These are phyloP conservation scores for Alternaria infectoria DNA, from an alignment of 2,329 filamentous ascomycete genomes.

Conservation along the genomic window DNA sequence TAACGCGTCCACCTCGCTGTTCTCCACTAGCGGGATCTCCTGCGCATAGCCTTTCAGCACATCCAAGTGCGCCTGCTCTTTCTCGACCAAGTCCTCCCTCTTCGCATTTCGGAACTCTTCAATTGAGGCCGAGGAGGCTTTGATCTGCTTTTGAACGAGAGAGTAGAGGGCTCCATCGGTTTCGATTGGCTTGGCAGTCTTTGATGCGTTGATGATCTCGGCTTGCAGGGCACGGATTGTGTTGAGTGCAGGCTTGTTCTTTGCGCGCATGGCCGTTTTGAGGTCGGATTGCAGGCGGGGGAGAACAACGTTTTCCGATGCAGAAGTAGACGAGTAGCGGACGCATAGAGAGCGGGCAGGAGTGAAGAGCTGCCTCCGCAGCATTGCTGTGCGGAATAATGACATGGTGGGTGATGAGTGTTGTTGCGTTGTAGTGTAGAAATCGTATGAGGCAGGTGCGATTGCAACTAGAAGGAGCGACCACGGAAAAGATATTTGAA, in stretches of 20 bases:
- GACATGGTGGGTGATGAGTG: conserved; percentile 28
- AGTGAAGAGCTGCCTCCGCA: conserved; percentile 20
- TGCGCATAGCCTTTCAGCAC: conserved; percentile 71
- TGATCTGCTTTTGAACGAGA: conserved; percentile 69
- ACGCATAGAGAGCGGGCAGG: conserved; percentile 23
- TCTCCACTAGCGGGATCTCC: conserved; percentile 63
- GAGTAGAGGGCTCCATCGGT: conserved; percentile 73
- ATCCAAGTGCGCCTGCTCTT: conserved; percentile 70
- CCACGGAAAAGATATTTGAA: background rate
- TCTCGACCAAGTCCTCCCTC: conserved; percentile 71
- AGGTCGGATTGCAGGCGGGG: conserved; percentile 55
- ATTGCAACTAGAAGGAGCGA: conserved; percentile 1
- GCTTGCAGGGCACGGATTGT: conserved; percentile 73
- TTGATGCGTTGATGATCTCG: conserved; percentile 76
- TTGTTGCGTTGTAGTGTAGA: background rate
- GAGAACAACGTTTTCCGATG: conserved; percentile 41
- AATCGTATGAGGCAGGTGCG: background rate
- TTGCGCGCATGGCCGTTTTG: conserved; percentile 56
- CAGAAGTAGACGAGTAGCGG: conserved; percentile 27
- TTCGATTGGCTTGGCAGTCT: conserved; percentile 71
- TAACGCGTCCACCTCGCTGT: conserved; percentile 63
- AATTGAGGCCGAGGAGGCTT: conserved; percentile 63
- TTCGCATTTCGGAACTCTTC: conserved; percentile 69
- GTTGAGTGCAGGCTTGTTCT: conserved; percentile 64
- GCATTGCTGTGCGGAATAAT: conserved; percentile 28